A percentile compares a stretch with the other conserved stretches of the same genome.
Conservation (phyloP, 768 basidiomycete species). For the Leccinum rimulosum region DNA sequence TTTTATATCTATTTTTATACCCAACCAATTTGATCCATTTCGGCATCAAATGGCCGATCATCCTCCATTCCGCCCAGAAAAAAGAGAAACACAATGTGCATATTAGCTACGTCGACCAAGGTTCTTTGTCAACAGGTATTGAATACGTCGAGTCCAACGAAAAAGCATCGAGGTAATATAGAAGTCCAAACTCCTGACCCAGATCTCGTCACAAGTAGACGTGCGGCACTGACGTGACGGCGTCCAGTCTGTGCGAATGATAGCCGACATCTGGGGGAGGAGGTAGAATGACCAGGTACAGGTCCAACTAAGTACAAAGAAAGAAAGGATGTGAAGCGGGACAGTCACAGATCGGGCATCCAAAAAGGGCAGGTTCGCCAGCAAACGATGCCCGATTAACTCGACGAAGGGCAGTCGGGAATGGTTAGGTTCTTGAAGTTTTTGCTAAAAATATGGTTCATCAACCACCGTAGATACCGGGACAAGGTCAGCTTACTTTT, state of each 20-base stretch:
- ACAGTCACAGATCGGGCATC: conserved; percentile 7
- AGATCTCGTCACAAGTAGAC: background rate
- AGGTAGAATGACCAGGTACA: conserved; percentile 16
- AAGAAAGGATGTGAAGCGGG: background rate
- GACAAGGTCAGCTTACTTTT: conserved; percentile 39
- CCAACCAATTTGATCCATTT: background rate
- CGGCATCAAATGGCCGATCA: background rate
- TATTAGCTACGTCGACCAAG: background rate
- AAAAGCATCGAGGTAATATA: background rate
- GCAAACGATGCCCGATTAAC: background rate
- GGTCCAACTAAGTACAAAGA: conserved; percentile 19
- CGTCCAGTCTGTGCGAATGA: too few species aligned
- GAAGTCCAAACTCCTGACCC: background rate
- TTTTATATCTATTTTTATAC: background rate
- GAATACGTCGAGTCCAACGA: background rate
- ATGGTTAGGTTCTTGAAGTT: conserved; percentile 71
- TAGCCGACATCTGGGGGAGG: background rate
- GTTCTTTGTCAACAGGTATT: background rate
- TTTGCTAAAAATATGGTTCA: conserved; percentile 42
- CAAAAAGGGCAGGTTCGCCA: background rate
- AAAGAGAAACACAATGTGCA: background rate
- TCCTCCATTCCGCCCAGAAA: background rate
- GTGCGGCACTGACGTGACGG: background rate
- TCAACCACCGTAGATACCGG: conserved; percentile 22
- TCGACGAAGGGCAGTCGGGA: conserved; percentile 45